phyloP scores from a whole-genome alignment of 129 eudicot species.

The Artemisia annua region DNA sequence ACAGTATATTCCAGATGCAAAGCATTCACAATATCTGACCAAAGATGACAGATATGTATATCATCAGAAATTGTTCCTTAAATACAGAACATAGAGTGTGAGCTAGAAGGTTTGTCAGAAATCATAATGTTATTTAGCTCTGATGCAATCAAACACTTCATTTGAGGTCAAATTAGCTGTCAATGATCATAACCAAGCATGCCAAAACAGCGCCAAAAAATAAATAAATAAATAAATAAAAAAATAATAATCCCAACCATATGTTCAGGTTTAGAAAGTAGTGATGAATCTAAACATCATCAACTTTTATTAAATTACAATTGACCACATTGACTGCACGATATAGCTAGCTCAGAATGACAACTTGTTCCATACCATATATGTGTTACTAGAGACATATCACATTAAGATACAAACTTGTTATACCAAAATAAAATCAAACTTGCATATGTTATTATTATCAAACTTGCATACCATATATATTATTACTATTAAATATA shows the following conservation, averaged over 20 bases:
- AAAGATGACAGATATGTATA: slow-evolving; percentile 5
- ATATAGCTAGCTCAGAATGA: no score
- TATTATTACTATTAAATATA: no score
- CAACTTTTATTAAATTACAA: neutral
- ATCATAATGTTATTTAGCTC: neutral
- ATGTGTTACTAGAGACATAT: no score
- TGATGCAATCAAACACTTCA: slow-evolving; percentile 4
- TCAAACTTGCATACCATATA: no score
- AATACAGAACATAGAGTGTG: neutral
- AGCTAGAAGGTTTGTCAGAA: neutral
- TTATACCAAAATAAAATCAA: no score
- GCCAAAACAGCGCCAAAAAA: neutral
- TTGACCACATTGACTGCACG: neutral
- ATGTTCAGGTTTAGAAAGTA: neutral
- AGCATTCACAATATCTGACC: slow-evolving; percentile 89
- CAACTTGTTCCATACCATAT: no score
- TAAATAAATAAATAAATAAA: no score
- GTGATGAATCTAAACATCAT: neutral
- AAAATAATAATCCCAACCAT: neutral
- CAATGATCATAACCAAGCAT: neutral
- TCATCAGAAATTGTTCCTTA: no score
- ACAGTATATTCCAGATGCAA: slow-evolving; percentile 80
- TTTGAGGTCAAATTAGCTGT: neutral
- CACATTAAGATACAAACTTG: no score
- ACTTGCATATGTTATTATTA: no score